A percentile compares a stretch with the other conserved stretches of the same genome.
These are phyloP conservation scores for Penicillium turbatum DNA, from an alignment of 495 filamentous ascomycete species.

Conservation along the genomic window DNA sequence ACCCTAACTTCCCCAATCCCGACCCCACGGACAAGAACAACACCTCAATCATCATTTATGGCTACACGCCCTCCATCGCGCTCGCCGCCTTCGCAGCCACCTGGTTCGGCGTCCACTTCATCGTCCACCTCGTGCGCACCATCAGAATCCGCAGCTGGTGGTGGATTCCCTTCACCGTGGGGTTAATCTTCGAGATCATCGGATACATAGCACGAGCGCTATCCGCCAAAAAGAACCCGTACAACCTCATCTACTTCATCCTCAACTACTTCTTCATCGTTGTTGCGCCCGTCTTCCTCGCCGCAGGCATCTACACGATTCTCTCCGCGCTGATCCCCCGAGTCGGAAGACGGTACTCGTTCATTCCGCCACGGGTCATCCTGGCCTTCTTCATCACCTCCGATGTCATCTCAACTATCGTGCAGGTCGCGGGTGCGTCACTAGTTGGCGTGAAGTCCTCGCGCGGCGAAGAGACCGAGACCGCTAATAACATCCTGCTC, in stretches of 20 bases:
- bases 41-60: slow-evolving; percentile 14
- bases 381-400: slow-evolving; percentile 36
- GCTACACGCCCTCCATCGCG: slow-evolving; percentile 16
- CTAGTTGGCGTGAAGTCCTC: slow-evolving; percentile 43
- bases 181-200: slow-evolving; percentile 47
- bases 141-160: slow-evolving; percentile 17
- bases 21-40: slow-evolving; percentile 9
- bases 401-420: slow-evolving; percentile 47
- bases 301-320: slow-evolving; percentile 50
- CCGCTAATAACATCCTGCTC: slow-evolving; percentile 48
- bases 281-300: slow-evolving; percentile 51
- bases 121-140: slow-evolving; percentile 6
- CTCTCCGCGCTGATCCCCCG: slow-evolving; percentile 41
- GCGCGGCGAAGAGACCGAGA: slow-evolving; percentile 37
- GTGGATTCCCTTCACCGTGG: slow-evolving; percentile 39
- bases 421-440: slow-evolving; percentile 49
- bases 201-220: slow-evolving; percentile 42
- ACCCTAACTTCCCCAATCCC: slow-evolving; percentile 11
- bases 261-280: slow-evolving; percentile 59
- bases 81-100: slow-evolving; percentile 13
- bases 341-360: slow-evolving; percentile 26
- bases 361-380: slow-evolving; percentile 10
- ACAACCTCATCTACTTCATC: slow-evolving; percentile 50
- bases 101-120: slow-evolving; percentile 15
- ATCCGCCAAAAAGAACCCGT: slow-evolving; percentile 41